These are phyloP conservation scores for Heterobasidion annosum DNA, from an alignment of 1,284 basidiomycete species.

Conservation along the genomic window DNA sequence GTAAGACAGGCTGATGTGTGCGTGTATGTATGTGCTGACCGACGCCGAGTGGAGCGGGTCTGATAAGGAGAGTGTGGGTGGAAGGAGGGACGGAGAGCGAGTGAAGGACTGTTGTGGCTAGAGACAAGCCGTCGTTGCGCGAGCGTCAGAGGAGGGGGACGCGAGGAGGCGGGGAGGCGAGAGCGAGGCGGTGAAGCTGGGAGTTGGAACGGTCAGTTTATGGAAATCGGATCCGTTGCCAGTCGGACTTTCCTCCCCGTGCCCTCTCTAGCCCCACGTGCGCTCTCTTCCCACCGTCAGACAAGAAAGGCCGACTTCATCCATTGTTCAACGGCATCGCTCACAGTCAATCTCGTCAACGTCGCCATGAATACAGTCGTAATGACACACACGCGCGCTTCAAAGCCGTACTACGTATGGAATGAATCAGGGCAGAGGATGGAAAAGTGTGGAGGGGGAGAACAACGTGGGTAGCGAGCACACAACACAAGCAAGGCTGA, in stretches of 20 bases:
- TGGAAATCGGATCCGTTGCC: background rate
- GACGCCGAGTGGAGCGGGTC: background rate
- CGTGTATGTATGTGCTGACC: background rate
- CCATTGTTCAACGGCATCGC: background rate
- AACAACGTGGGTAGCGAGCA: background rate
- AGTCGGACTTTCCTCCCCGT: background rate
- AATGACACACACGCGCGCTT: background rate
- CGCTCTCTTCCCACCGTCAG: too few relatives aligned
- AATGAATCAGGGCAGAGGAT: constrained; percentile 6
- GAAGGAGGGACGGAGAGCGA: background rate
- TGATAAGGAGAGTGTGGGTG: background rate
- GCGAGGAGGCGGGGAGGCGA: constrained; percentile 4
- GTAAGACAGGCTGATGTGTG: too few relatives aligned
- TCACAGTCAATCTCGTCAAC: constrained; percentile 2
- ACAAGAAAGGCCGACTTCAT: background rate
- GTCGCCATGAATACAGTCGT: constrained; percentile 26
- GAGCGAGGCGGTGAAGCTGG: background rate
- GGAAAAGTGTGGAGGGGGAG: background rate
- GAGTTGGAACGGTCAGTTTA: background rate
- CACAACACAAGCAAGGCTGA: too few relatives aligned
- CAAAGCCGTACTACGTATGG: background rate
- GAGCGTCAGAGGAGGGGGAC: background rate
- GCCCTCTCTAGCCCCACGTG: background rate
- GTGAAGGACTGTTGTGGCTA: background rate
- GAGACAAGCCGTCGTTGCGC: background rate